phyloP scores from a whole-genome alignment of 2,329 filamentous ascomycete genomes.

The Hypoxylon sp. region DNA sequence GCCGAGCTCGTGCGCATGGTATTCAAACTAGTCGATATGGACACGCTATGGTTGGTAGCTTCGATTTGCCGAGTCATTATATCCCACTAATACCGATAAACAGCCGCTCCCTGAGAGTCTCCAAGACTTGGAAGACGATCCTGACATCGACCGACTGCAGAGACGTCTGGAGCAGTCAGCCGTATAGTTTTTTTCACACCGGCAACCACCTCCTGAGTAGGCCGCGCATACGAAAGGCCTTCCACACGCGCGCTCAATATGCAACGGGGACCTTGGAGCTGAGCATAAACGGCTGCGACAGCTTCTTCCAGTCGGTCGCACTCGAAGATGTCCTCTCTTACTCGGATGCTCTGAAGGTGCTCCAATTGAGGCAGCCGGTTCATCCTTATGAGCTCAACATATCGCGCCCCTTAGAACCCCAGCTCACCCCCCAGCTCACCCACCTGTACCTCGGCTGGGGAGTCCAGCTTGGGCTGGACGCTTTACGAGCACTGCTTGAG shows the following conservation, averaged over 20 bases:
- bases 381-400: background rate
- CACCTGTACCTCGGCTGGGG: constrained; percentile 32
- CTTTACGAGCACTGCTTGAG: constrained; percentile 27
- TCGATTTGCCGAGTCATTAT: background rate
- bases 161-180: constrained; percentile 38
- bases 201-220: background rate
- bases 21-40: constrained; percentile 36
- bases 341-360: constrained; percentile 26
- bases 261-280: constrained; percentile 29
- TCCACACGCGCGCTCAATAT: constrained; percentile 19
- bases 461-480: background rate
- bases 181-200: constrained; percentile 16
- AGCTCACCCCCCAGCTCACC: constrained; percentile 31
- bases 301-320: constrained; percentile 20
- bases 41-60: constrained; percentile 35
- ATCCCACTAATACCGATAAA: background rate
- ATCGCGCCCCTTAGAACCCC: background rate
- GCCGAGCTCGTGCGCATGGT: constrained; percentile 40
- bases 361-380: constrained; percentile 31
- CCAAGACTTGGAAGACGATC: constrained; percentile 38
- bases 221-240: background rate
- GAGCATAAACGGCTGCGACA: constrained; percentile 20
- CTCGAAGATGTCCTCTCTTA: constrained; percentile 14
- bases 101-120: constrained; percentile 41
- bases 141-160: constrained; percentile 25